Conservation (phyloP, 768 basidiomycete genomes). For the Boletus patriciae region DNA sequence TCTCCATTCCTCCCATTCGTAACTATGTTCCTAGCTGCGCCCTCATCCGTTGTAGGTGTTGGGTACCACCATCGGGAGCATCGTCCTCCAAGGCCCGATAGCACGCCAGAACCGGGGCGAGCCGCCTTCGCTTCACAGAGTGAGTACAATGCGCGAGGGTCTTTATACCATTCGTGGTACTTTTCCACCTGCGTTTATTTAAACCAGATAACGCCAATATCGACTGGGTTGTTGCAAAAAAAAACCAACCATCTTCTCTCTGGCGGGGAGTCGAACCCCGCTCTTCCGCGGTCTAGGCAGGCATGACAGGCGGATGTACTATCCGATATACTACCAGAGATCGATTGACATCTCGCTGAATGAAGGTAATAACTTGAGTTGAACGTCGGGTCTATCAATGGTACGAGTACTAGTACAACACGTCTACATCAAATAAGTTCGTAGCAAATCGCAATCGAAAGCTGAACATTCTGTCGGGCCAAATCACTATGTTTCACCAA, state of each 20-base stretch:
- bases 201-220: background rate
- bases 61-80: too few species aligned
- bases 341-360: background rate
- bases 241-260: slow-evolving; percentile 19
- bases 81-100: too few species aligned
- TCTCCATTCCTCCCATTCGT: too few species aligned
- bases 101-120: too few species aligned
- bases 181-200: background rate
- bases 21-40: too few species aligned
- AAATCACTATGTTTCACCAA: slow-evolving; percentile 29
- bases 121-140: too few species aligned
- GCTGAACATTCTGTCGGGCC: background rate
- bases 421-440: background rate
- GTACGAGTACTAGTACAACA: background rate
- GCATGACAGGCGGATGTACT: slow-evolving; percentile 50
- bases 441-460: background rate
- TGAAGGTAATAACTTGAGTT: background rate
- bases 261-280: slow-evolving; percentile 50
- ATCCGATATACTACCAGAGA: slow-evolving; percentile 52
- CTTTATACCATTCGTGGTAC: too few species aligned
- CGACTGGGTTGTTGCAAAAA: background rate
- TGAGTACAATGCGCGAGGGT: too few species aligned
- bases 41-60: too few species aligned
- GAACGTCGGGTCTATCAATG: background rate
- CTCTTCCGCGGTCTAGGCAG: slow-evolving; percentile 33